Evolutionary conservation across 2,329 filamentous ascomycete genomes (phyloP), one percentile per base, ranked within the genome.

Genomic region (Eurotiales sp.): DNA sequence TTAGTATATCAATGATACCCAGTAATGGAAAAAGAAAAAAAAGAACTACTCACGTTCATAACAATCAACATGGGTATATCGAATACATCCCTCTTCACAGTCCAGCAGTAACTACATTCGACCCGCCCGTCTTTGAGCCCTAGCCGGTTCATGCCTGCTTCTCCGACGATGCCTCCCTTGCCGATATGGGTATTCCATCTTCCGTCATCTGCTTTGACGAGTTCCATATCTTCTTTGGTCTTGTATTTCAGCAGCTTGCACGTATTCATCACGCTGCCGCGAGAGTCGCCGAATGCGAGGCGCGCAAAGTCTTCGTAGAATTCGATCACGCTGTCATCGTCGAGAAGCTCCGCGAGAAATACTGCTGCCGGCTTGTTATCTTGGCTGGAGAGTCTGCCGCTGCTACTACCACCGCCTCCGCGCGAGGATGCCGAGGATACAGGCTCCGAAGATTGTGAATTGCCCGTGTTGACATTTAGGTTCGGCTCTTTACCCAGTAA

Each of bases 31-130:
- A 45, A 17, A 11, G 17, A 19, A 8, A 15, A 10, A 21, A 39
- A 41, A 19, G 17, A 29, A n/a, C n/a, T n/a, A 85, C 91, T 86
- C 70, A 96, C 93, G 75, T 96, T 96, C 77, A 97, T 92, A 64
- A 96, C 88, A 70, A 97, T 95, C 74, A 97, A 79, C 90, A 96
- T 96, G 19, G 93, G 93, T 70, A 97, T 96, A 73, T 97, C 92
- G 74, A 97, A 97, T 36, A 93, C 89, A 70, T 99, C 93, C 57
- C 92, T 81, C 74, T 96, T 96, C 56, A 97, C 91, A 57, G 89
- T 92, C 91, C 92, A 97, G 74, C 89, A 95, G 72, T 95, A 96
- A 62, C 88, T 90, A 74, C 91, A 96, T 66, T 95, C 88, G 52
- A 97, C 87, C 71, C 93, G 91, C 49, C 91, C 92, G 63, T 95